Conservation (phyloP, 2,329 filamentous ascomycete genomes). For the Botrytis porri region DNA sequence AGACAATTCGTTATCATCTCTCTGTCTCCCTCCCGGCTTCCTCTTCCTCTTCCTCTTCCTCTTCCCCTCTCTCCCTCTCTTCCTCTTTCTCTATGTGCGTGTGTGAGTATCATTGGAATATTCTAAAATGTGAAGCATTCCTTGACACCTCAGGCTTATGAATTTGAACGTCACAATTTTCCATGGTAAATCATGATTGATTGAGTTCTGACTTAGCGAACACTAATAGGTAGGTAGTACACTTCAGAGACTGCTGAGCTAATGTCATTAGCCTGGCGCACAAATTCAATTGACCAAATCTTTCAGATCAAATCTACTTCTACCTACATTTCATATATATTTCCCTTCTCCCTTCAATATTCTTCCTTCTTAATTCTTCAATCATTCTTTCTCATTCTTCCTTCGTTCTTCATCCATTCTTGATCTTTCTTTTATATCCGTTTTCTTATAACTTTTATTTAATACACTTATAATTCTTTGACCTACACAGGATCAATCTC, state of each 20-base stretch:
- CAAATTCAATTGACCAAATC: neutral
- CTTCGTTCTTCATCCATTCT: neutral
- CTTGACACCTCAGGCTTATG: neutral
- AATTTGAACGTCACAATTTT: neutral
- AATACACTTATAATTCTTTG: neutral
- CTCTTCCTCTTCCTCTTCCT: neutral
- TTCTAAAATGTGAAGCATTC: neutral
- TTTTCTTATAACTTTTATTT: neutral
- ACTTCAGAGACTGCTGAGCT: neutral
- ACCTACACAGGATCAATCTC: neutral
- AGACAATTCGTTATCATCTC: neutral
- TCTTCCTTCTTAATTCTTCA: too few relatives aligned
- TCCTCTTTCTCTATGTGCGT: neutral
- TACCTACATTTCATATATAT: neutral
- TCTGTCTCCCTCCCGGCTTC: neutral
- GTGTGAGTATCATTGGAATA: neutral
- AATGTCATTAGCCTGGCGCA: neutral
- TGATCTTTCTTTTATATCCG: neutral
- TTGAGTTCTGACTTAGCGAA: neutral
- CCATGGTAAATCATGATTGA: neutral
- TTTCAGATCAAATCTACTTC: neutral
- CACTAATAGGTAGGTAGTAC: neutral
- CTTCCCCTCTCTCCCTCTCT: neutral
- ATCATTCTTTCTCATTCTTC: neutral
- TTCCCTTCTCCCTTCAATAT: neutral